phyloP scores from a whole-genome alignment of 192 early-diverging fungal genomes.

The Paraglomus brasilianum region DNA sequence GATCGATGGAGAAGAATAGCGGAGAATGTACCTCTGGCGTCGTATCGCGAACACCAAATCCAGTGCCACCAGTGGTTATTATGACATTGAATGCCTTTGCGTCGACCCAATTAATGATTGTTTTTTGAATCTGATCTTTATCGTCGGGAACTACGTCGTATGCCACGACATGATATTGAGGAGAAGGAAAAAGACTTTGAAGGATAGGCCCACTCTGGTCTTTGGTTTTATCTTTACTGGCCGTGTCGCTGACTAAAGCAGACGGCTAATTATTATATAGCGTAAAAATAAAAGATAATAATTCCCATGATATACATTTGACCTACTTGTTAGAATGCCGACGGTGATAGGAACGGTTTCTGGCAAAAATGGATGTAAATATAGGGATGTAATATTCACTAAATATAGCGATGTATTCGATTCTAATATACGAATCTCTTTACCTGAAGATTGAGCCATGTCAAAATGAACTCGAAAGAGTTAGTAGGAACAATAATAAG shows the following conservation, averaged over 20 bases:
- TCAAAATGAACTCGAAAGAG: too few species aligned
- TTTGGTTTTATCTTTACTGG: slow-evolving; percentile 43
- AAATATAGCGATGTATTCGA: too few species aligned
- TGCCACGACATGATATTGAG: slow-evolving; percentile 42
- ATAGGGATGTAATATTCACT: too few species aligned
- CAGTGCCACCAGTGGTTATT: slow-evolving; percentile 90
- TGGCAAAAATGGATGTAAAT: too few species aligned
- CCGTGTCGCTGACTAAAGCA: slow-evolving; percentile 66
- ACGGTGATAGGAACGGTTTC: too few species aligned
- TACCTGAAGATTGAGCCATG: too few species aligned
- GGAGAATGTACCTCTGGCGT: slow-evolving; percentile 72
- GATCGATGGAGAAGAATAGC: not conserved
- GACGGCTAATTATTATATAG: too few species aligned
- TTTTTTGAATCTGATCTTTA: slow-evolving; percentile 47
- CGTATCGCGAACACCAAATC: slow-evolving; percentile 79
- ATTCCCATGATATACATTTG: too few species aligned
- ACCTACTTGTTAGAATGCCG: too few species aligned
- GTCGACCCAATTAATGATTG: slow-evolving; percentile 52
- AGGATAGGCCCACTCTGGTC: slow-evolving; percentile 71
- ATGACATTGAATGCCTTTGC: slow-evolving; percentile 61
- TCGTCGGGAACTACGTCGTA: slow-evolving; percentile 55
- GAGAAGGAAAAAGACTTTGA: slow-evolving; percentile 34
- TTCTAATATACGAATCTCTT: too few species aligned
- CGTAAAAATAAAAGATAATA: too few species aligned
- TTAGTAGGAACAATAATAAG: too few species aligned